Base-by-base conservation (phyloP, 352 stramenopile species). In the Globisporangium emineosum region DNA sequence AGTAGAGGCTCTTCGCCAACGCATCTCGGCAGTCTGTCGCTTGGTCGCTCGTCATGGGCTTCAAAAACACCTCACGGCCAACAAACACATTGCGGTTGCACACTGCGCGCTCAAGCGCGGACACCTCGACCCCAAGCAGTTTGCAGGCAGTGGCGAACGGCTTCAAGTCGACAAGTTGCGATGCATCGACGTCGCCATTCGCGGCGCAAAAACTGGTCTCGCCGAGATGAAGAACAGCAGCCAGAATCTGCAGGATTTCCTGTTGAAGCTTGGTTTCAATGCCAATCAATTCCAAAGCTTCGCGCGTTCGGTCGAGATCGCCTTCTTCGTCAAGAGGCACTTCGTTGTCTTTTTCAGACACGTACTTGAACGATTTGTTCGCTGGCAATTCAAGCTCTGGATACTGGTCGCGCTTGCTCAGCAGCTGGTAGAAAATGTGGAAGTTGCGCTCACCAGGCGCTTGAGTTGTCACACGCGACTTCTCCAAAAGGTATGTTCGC, bases 1-100 rank as follows among this genome's bases (percentile, higher is more conserved):
- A 90, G 69, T 98, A 98, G 50, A 98, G 68, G 55, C 90, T 96
- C 68, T 98, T 98, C n/a, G 88, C 93, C 23, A 98, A 67, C 19
- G 97, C 96, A 75, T 99, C 97, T 6, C 97, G 86, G 45, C 78
- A 92, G 57, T 95, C 86, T 0, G 75, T 75, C 0, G 89, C 88
- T 64, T 96, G 85, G 56, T 93, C 86, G 21, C 83, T 77, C 12
- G 84, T 93, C 86, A 93, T 93, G 8, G 86, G 86, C 66, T 93
- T 94, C 25, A 80, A 42, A 43, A 93, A 83, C 13, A 93, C 80
- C 71, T 95, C 85, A 1, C 86, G 82, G 0, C 86, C 86, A 1
- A 95, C 86, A 69, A 91, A 84, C 29, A 95, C 86, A 55, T 90
- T 93, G 5, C 86, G 83, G 64, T 91, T 86, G 65, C 83, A 93